Evolutionary conservation across 2,329 filamentous ascomycete genomes (phyloP).

Genomic region (Arachnomyces sp.): DNA sequence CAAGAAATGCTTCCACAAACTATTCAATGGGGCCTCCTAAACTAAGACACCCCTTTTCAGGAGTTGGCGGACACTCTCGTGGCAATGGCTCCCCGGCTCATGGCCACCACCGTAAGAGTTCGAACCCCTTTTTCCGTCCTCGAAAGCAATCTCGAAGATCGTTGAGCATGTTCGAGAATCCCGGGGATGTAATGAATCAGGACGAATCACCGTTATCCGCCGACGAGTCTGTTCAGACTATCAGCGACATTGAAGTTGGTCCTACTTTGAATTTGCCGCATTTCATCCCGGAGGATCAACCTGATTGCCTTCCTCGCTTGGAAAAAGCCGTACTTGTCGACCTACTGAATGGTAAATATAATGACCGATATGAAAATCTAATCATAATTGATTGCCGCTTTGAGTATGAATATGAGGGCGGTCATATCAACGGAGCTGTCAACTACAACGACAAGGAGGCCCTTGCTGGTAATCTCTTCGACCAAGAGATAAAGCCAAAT

Average conservation of each 20-base stretch:
- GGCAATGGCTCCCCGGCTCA: constrained; percentile 69
- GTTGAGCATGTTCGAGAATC: constrained; percentile 95
- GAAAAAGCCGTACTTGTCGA: constrained; percentile 71
- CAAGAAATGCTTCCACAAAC: constrained; percentile 54
- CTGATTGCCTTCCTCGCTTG: constrained; percentile 83
- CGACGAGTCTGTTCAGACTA: constrained; percentile 58
- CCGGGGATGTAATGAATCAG: constrained; percentile 76
- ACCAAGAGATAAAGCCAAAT: constrained; percentile 54
- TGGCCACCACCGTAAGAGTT: constrained; percentile 63
- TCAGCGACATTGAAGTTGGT: constrained; percentile 75
- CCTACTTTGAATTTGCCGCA: constrained; percentile 72
- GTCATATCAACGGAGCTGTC: constrained; percentile 85
- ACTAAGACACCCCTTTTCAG: constrained; percentile 58
- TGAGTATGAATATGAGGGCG: constrained; percentile 96
- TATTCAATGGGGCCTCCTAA: constrained; percentile 53
- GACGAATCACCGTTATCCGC: constrained; percentile 52
- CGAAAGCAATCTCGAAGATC: constrained; percentile 87
- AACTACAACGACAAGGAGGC: constrained; percentile 97
- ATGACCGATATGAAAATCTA: constrained; percentile 67
- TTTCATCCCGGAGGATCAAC: constrained; percentile 70
- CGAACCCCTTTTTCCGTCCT: constrained; percentile 64
- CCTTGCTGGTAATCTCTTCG: constrained; percentile 71
- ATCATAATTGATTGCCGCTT: constrained; percentile 94
- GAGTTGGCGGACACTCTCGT: constrained; percentile 48
- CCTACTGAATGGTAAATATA: constrained; percentile 80